These are phyloP conservation scores for Cutaneotrichosporon sp. DNA, from an alignment of 1,284 basidiomycete genomes.

Conservation along the genomic window DNA sequence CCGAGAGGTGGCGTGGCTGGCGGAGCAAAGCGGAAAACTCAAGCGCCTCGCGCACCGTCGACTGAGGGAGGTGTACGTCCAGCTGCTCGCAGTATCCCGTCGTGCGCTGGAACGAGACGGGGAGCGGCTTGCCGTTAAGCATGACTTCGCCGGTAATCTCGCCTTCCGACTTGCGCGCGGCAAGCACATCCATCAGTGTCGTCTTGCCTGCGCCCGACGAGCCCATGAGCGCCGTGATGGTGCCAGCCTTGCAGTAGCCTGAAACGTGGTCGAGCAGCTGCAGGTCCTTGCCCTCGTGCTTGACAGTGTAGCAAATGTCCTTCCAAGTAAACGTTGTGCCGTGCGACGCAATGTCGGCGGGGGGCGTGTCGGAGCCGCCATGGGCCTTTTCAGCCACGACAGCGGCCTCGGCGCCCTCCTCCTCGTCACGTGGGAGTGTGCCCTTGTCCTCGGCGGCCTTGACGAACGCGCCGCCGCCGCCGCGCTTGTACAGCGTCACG, in stretches of 20 bases:
- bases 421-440: slow-evolving; percentile 25
- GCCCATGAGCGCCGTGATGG: slow-evolving; percentile 51
- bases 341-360: background rate
- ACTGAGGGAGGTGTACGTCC: slow-evolving; percentile 38
- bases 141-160: slow-evolving; percentile 47
- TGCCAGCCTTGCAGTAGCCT: slow-evolving; percentile 53
- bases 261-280: slow-evolving; percentile 51
- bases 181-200: slow-evolving; percentile 50
- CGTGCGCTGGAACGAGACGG: slow-evolving; percentile 52
- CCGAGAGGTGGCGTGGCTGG: slow-evolving; percentile 62
- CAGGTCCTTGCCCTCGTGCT: slow-evolving; percentile 40
- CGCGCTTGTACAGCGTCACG: slow-evolving; percentile 37
- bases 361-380: background rate
- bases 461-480: slow-evolving; percentile 10
- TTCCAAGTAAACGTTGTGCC: slow-evolving; percentile 48
- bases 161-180: slow-evolving; percentile 45
- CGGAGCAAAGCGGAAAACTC: slow-evolving; percentile 75
- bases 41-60: slow-evolving; percentile 69
- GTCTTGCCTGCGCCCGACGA: slow-evolving; percentile 49
- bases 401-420: slow-evolving; percentile 14
- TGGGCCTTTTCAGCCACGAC: slow-evolving; percentile 4
- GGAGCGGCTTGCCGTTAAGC: slow-evolving; percentile 50
- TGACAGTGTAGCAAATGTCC: slow-evolving; percentile 50
- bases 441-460: slow-evolving; percentile 20
- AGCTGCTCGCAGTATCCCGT: slow-evolving; percentile 50